Percentiles rank a stretch among this genome's conserved stretches.
phyloP scores from a whole-genome alignment of 805 yeast genomes.

The Hanseniaspora guilliermondii region DNA sequence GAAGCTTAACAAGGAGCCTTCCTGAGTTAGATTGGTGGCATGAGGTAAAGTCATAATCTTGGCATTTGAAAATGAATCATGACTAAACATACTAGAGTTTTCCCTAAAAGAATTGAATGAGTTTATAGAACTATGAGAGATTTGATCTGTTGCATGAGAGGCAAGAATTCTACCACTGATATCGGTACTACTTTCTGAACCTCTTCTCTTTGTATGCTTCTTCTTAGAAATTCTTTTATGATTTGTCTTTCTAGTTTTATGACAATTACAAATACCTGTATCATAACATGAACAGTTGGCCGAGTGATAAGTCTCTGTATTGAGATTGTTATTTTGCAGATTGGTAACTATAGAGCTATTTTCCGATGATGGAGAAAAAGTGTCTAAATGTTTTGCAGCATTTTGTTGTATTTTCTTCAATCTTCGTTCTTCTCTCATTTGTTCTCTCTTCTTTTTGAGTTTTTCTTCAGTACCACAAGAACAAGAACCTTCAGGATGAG shows the following conservation, averaged over 20 bases:
- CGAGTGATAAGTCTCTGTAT: background rate
- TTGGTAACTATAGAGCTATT: background rate
- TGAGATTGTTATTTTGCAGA: background rate
- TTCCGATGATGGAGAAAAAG: background rate
- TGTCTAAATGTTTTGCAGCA: slow-evolving; percentile 17
- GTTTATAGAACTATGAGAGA: background rate
- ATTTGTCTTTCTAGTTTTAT: slow-evolving; percentile 12
- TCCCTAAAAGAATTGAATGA: slow-evolving; percentile 4
- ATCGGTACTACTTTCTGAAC: background rate
- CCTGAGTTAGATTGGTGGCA: background rate
- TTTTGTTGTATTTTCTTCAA: slow-evolving; percentile 23
- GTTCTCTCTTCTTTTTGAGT: slow-evolving; percentile 25
- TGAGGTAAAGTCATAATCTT: background rate
- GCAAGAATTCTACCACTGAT: background rate
- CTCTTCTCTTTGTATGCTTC: slow-evolving; percentile 1
- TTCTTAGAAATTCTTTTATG: background rate
- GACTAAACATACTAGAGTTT: slow-evolving; percentile 5
- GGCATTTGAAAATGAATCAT: slow-evolving; percentile 12
- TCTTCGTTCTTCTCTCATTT: slow-evolving; percentile 19
- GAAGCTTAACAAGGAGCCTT: background rate
- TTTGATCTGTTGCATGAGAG: slow-evolving; percentile 5
- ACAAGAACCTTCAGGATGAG: slow-evolving; percentile 51
- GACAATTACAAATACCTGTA: slow-evolving; percentile 23
- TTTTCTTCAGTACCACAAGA: slow-evolving; percentile 44
- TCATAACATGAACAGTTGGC: slow-evolving; percentile 22